Base-by-base conservation (phyloP, 2,329 filamentous ascomycete genomes). In the Claviceps monticola region DNA sequence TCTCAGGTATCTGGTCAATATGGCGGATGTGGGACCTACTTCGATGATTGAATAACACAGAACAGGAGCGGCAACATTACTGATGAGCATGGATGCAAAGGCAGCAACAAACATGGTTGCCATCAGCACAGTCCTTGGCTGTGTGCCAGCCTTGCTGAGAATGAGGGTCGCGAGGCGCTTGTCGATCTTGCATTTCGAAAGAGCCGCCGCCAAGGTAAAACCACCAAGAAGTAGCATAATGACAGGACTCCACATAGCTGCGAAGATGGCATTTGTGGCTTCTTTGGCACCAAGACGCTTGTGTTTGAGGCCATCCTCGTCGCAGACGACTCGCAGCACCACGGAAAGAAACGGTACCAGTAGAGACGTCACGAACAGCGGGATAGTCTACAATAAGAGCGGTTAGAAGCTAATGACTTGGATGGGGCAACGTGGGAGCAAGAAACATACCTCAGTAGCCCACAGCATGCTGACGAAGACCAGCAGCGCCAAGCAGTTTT, bases 61-160 rank as follows among this genome's bases (percentile, higher is more conserved):
- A 9, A 98, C 93, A 0, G 93, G 93, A 1, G 94, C 91, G 1
- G 93, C 93, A 29, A 98, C 94, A 59, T 98, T 98, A 70, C 89
- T 95, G 62, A 98, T 97, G 75, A 95, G 88, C 93, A 98, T 98
- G 60, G 89, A 96, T 8, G 94, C 85, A 66, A 98, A 94, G 62
- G 93, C 94, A 51, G 91, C 90, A 43, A 98, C 93, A 60, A 96
- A 90, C 93, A 98, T 98, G 70, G 91, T 96, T 51, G 91, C 93
- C n/a, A 98, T 70, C 4, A 98, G 75, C 3, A 98, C 93, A 2
- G 87, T 91, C 51, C 83, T 78, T 9, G 93, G 93, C 60, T 83
- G 85, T 3, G 93, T 96, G 6, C 93, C 93, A 8, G 93, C 93
- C 71, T 95, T 97, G 73, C 89, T 95, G 37, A 98, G 76, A 29